Evolutionary conservation across 768 basidiomycete genomes (phyloP).

Genomic region (Suillus fuscotomentosus): DNA sequence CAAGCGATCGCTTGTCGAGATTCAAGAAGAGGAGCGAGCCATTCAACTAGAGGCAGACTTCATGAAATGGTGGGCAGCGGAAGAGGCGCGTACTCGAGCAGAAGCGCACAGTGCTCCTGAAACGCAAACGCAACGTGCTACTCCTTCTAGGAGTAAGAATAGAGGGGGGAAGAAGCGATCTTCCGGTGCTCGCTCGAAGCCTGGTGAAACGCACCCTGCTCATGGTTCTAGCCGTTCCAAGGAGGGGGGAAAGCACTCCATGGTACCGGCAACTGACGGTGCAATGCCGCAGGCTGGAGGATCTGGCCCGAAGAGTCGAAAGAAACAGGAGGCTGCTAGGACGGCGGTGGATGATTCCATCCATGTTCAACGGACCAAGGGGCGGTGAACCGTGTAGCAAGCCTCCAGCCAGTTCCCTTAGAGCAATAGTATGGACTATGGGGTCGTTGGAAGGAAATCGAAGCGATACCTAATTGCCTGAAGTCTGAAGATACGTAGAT

Average conservation of each 20-base stretch:
- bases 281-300: not conserved
- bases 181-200: not conserved
- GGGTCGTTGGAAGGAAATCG: not conserved
- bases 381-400: not conserved
- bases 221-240: not conserved
- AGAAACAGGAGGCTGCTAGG: not conserved
- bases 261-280: not conserved
- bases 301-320: not conserved
- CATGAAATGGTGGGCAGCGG: constrained; percentile 84
- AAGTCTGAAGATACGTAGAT: not conserved
- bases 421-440: not conserved
- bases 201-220: not conserved
- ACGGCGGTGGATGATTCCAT: not conserved
- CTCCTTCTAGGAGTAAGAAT: not conserved
- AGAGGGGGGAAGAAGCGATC: not conserved
- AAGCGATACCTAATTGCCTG: not conserved
- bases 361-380: not conserved
- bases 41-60: constrained; percentile 75
- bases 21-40: constrained; percentile 80
- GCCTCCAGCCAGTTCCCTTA: not conserved
- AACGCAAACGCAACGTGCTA: not conserved
- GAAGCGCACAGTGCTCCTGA: constrained; percentile 28
- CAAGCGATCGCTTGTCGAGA: constrained; percentile 29
- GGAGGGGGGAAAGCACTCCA: not conserved
- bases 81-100: constrained; percentile 67